Percentiles rank a stretch among this genome's conserved stretches.
Conservation (phyloP, 2,329 filamentous ascomycete genomes). For the Stagonosporopsis vannaccii region DNA sequence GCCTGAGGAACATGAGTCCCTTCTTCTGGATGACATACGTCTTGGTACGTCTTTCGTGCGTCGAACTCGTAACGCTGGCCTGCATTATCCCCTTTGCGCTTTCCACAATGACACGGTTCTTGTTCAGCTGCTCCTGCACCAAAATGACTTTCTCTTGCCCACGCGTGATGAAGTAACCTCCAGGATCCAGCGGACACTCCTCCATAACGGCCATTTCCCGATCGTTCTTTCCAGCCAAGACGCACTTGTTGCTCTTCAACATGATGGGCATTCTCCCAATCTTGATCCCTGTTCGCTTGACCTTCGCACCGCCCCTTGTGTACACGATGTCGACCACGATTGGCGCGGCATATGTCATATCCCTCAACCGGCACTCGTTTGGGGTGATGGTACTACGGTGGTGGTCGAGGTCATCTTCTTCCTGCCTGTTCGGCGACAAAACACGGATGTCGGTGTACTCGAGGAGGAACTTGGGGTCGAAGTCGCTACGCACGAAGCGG, state of each 20-base stretch:
- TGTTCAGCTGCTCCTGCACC: constrained; percentile 98
- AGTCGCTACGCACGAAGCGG: constrained; percentile 85
- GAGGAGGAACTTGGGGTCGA: constrained; percentile 90
- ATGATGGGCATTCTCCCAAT: constrained; percentile 96
- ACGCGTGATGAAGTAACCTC: constrained; percentile 97
- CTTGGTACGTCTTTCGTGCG: constrained; percentile 96
- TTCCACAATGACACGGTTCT: constrained; percentile 98
- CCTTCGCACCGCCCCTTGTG: constrained; percentile 77
- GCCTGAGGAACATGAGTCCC: constrained; percentile 84
- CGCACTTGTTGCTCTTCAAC: constrained; percentile 94
- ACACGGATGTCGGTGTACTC: constrained; percentile 92
- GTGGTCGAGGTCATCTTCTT: constrained; percentile 69
- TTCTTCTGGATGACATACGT: constrained; percentile 96
- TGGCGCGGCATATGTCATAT: constrained; percentile 97
- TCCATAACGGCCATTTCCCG: constrained; percentile 89
- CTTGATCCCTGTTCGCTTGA: constrained; percentile 75
- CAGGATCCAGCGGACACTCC: constrained; percentile 94
- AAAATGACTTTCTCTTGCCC: constrained; percentile 99
- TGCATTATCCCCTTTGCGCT: constrained; percentile 93
- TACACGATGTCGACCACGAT: constrained; percentile 94
- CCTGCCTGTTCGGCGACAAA: constrained; percentile 78
- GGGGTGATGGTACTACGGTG: constrained; percentile 72
- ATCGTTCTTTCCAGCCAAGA: constrained; percentile 82
- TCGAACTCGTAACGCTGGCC: constrained; percentile 91
- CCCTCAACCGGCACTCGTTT: constrained; percentile 93